phyloP scores from a whole-genome alignment of 495 filamentous ascomycete genomes.

The Chaetomium fimeti region DNA sequence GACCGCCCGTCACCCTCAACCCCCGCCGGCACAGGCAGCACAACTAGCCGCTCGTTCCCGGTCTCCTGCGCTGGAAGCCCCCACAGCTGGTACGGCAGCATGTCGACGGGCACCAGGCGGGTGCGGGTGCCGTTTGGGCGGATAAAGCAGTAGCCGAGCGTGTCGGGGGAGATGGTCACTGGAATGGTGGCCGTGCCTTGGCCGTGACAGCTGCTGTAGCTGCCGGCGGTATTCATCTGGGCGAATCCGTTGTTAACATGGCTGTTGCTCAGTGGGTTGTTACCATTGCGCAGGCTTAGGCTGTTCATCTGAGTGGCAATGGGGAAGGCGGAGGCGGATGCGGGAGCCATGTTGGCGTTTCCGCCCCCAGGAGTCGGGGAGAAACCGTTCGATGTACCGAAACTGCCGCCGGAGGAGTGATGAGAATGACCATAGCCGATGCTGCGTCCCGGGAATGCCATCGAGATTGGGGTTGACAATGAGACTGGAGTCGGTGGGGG shows the following conservation, averaged over 20 bases:
- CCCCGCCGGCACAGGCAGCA: slow-evolving; percentile 42
- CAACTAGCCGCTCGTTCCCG: slow-evolving; percentile 39
- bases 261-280: not conserved
- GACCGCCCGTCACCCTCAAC: slow-evolving; percentile 38
- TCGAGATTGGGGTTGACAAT: not conserved
- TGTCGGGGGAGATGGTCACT: slow-evolving; percentile 13
- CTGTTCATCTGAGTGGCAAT: not conserved
- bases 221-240: not conserved
- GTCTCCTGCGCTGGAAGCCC: slow-evolving; percentile 37
- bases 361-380: not conserved
- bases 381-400: not conserved
- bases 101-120: slow-evolving; percentile 64
- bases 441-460: not conserved
- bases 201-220: not conserved
- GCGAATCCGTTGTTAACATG: not conserved
- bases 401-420: slow-evolving; percentile 2
- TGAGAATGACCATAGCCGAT: not conserved
- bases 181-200: not conserved
- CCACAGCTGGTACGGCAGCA: slow-evolving; percentile 50
- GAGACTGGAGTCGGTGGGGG: slow-evolving; percentile 5
- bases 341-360: not conserved
- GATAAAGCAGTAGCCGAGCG: slow-evolving; percentile 51
- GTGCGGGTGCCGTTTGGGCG: slow-evolving; percentile 59
- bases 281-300: not conserved
- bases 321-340: not conserved